Evolutionary conservation across 2,329 filamentous ascomycete genomes (phyloP).

Genomic region (Fusarium sp.): DNA sequence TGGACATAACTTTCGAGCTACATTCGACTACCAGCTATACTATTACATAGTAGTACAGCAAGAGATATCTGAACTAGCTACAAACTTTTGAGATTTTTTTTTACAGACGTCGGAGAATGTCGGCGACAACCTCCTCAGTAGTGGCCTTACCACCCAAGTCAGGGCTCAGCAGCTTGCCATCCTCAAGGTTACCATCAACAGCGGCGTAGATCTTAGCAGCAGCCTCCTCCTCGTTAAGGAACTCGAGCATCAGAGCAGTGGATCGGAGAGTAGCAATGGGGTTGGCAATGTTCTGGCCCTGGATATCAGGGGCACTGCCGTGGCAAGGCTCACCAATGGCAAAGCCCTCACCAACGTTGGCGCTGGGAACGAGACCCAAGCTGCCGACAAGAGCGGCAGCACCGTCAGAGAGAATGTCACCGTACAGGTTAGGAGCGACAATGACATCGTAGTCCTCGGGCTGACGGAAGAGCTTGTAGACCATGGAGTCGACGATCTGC

Average conservation of each 20-base stretch:
- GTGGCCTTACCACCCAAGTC: constrained; percentile 91
- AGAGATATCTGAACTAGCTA: constrained; percentile 13
- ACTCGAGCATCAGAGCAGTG: constrained; percentile 96
- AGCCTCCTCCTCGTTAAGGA: constrained; percentile 87
- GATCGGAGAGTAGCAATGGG: constrained; percentile 95
- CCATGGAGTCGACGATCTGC: constrained; percentile 99
- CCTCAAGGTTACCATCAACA: constrained; percentile 90
- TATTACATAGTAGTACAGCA: constrained; percentile 3
- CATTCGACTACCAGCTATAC: constrained; percentile 3
- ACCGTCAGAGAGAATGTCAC: constrained; percentile 95
- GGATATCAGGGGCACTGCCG: constrained; percentile 94
- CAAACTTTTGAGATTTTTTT: constrained; percentile 25
- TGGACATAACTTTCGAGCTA: constrained; percentile 15
- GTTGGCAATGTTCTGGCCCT: constrained; percentile 93
- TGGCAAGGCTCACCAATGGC: constrained; percentile 99
- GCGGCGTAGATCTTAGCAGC: constrained; percentile 92
- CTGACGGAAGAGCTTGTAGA: constrained; percentile 99
- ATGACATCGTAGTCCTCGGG: constrained; percentile 97
- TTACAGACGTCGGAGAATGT: constrained; percentile 87
- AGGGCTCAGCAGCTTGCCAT: constrained; percentile 85
- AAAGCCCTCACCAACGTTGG: constrained; percentile 94
- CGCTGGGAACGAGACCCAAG: constrained; percentile 91
- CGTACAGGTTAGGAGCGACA: constrained; percentile 97
- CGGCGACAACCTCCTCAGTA: constrained; percentile 88
- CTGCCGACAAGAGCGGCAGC: constrained; percentile 94